Base-by-base conservation (phyloP, 176 grass and related monocot species). In the Secale cereale region DNA sequence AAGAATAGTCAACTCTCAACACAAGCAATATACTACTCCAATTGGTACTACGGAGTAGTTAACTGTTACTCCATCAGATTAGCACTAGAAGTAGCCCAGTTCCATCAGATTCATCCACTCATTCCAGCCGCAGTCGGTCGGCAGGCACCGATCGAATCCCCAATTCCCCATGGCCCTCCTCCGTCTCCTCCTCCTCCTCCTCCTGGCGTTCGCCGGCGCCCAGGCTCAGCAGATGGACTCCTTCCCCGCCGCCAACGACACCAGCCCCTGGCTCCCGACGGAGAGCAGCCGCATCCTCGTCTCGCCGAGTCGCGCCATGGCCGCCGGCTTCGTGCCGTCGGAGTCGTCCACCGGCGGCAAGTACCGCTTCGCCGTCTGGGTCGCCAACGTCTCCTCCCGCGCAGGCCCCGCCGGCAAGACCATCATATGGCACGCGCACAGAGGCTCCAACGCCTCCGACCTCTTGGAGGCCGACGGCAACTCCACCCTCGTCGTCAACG, bases 281-380 rank as follows among this genome's bases (percentile, higher is more conserved):
- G 48, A 91, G 20, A 59, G 27, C 65, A 74, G 71, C 84, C 87
- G 79, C 62, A 64, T 17, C 75, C 95, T 98, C 77, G 79, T 88
- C 65, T 94, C 95, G 4, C 15, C 4, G 0, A 71, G 41, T 0
- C 2, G 72, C 16, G 73, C 48, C 84, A 94, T 94, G 79, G 87
- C 84, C 36, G 95, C 95, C 74, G 95, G 95, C 7, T 95, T 95
- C 88, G 0, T 40, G 74, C 28, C 3, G 22, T 28, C 67, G 17
- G 0, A 9, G 20, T 57, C 84, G 2, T 22, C 78, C 5, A 1
- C 20, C 16, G 17, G n/a, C n/a, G n/a, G 4, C 27, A 78, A 6
- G 10, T 95, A 39, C 84, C 59, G 66, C 48, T 98, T 98, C 76
- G 81, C 90, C 69, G 87, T 95, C 57, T 94, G 92, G 95, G 86